Percentiles rank a stretch among this genome's conserved stretches.
phyloP scores from a whole-genome alignment of 2,329 filamentous ascomycete species.

The Phialocephala sp. region DNA sequence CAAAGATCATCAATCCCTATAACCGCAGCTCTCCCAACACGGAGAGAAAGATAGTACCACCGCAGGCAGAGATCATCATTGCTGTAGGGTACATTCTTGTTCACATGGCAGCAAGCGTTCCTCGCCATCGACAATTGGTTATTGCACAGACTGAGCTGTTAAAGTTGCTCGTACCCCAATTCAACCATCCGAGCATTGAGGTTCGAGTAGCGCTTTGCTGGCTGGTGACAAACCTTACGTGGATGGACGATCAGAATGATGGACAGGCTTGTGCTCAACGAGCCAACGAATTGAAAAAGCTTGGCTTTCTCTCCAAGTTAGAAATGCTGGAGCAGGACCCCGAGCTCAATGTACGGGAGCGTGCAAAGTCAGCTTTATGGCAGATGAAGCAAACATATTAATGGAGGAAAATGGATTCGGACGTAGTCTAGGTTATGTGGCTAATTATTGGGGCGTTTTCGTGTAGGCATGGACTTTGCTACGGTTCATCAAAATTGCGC shows the following conservation, averaged over 20 bases:
- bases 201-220: conserved; percentile 83
- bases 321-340: conserved; percentile 68
- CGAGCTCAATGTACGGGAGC: conserved; percentile 82
- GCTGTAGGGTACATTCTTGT: conserved; percentile 83
- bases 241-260: conserved; percentile 77
- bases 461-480: neutral
- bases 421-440: neutral
- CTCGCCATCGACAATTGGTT: conserved; percentile 78
- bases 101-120: conserved; percentile 83
- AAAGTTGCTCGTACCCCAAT: conserved; percentile 73
- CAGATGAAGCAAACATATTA: conserved; percentile 59
- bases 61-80: conserved; percentile 73
- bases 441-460: conserved; percentile 3
- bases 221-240: conserved; percentile 85
- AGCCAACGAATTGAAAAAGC: conserved; percentile 68
- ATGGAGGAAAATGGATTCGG: neutral
- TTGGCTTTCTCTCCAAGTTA: conserved; percentile 74
- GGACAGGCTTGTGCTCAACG: conserved; percentile 68
- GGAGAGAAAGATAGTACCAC: conserved; percentile 59
- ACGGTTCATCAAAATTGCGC: conserved; percentile 5
- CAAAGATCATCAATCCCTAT: conserved; percentile 61
- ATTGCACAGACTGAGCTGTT: conserved; percentile 79
- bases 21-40: conserved; percentile 49
- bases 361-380: conserved; percentile 79
- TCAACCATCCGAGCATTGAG: conserved; percentile 72